A percentile compares a stretch with the other conserved stretches of the same genome.
These are phyloP conservation scores for Cinnamomum chago DNA, from an alignment of 164 flowering plant species.

Conservation along the genomic window DNA sequence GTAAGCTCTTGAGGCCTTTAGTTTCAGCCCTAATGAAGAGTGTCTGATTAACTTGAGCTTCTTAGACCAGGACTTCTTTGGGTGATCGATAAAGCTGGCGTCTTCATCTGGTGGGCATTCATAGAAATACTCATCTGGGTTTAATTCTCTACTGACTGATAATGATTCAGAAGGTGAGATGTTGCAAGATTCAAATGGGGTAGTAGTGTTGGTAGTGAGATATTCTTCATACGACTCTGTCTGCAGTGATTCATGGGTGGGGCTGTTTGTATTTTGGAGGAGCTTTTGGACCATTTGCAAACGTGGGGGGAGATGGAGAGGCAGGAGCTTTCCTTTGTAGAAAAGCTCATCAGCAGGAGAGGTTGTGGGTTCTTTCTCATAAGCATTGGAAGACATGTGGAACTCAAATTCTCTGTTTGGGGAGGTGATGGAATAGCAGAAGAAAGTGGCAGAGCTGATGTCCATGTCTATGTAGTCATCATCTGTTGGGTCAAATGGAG, in stretches of 20 bases:
- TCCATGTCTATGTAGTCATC: slow-evolving; percentile 91
- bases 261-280: slow-evolving; percentile 31
- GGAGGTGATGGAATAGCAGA: slow-evolving; percentile 22
- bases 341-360: slow-evolving; percentile 93
- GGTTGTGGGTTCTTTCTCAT: slow-evolving; percentile 34
- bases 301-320: slow-evolving; percentile 84
- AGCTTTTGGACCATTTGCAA: slow-evolving; percentile 71
- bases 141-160: slow-evolving; percentile 53
- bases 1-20: slow-evolving; percentile 60
- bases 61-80: slow-evolving; percentile 47
- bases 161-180: slow-evolving; percentile 65
- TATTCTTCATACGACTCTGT: slow-evolving; percentile 16
- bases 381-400: slow-evolving; percentile 45
- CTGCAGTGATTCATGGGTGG: slow-evolving; percentile 9
- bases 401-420: slow-evolving; percentile 79
- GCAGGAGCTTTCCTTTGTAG: slow-evolving; percentile 86
- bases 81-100: slow-evolving; percentile 25
- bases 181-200: slow-evolving; percentile 50
- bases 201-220: slow-evolving; percentile 14
- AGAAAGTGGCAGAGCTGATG: slow-evolving; percentile 38
- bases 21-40: slow-evolving; percentile 41
- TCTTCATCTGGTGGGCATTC: slow-evolving; percentile 31
- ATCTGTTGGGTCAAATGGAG: slow-evolving; percentile 36
- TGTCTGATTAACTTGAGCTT: slow-evolving; percentile 56
- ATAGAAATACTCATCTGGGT: slow-evolving; percentile 59